Evolutionary conservation across 768 basidiomycete species (phyloP), one percentile per base, ranked within the genome.

Genomic region (Sporobolomyces pararoseus): DNA sequence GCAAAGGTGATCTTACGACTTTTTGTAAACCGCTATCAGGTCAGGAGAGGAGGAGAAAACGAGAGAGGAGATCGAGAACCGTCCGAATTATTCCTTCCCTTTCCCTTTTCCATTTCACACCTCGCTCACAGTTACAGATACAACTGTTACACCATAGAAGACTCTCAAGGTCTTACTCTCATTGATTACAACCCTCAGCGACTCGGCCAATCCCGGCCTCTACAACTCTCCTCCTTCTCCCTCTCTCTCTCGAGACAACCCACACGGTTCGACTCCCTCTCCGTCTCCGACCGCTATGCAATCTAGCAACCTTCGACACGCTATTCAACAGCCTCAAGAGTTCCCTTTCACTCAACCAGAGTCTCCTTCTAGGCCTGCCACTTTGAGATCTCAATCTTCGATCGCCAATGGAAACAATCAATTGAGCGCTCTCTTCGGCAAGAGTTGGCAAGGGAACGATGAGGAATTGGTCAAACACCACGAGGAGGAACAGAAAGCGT

Each of bases 401-500:
- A 47, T 60, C 58, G 58, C 58, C 42, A 31, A 25, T 32, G 39
- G 42, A 29, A 60, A 44, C 42, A 60, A 60, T 21, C 59, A 61
- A 49, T 12, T 61, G 32, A 49, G 46, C 46, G 44, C 44, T 2
- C 23, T 61, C 29, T 61, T 61, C 59, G 59, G 59, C 46, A 61
- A 61, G 17, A 32, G 59, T 3, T 61, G 59, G 59, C 59, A 61
- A 35, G 59, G 59, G 21, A 49, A 60, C 58, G 60, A 65, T 37
- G 53, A 50, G 7, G 69, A 70, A 21, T 21, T 62, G 3, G 64
- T 53, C 0, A 50, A 34, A 31, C 52, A 50, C n/a, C 70, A 71
- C 65, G 70, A 71, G 34, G 39, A 2, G 2, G 70, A 71, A 25
- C 70, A 71, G 61, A 57, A 37, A 32, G 65, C 21, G 0, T 71